Evolutionary conservation across 805 yeast species (phyloP), one percentile per base, ranked within the genome.

Genomic region (Ogataea methanolica): DNA sequence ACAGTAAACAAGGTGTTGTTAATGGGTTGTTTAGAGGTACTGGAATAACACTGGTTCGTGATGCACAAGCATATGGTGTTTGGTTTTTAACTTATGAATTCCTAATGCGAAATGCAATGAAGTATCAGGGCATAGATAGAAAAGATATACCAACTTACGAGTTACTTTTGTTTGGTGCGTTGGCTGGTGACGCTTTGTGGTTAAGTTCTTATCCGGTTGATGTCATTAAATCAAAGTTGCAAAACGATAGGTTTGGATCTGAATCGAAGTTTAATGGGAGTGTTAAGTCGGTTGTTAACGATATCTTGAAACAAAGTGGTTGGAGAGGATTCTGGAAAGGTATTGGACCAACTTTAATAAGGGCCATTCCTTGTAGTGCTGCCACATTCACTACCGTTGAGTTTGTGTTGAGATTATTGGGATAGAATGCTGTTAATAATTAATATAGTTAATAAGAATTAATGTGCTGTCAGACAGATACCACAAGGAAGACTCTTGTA

Each of bases 381-480:
- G 87, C 87, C 15, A 85, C 92, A 0, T 85, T 85, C 71, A 87
- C 90, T 2, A 79, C 85, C 14, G 91, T 85, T 2, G 92, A 85
- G 58, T 68, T 79, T 47, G 83, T 88, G 0, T 63, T 85, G 50
- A 66, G 92, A 43, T 36, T 76, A 14, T 62, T 82, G 68, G 80
- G 19, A 6, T 31, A 8, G n/a, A 14, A 33, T 33, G 36, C 8
- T 15, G 6, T 15, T n/a, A 2, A 15, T 33, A 15, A 12, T 11
- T n/a, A 12, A 33, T 15, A n/a, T n/a, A 15, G 36, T 33, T 6
- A 15, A 33, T 33, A 33, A 7, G 15, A 14, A 12, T 33, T 12
- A 5, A n/a, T 7, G 15, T 33, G 36, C 5, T 33, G 14, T 33
- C 11, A 11, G 31, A 9, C 31, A 26, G 31, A 26, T 4, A 26